Percentiles rank a stretch among this genome's conserved stretches.
Conservation (phyloP, 208 protist genomes). For the Leptomonas pyrrhocoris region DNA sequence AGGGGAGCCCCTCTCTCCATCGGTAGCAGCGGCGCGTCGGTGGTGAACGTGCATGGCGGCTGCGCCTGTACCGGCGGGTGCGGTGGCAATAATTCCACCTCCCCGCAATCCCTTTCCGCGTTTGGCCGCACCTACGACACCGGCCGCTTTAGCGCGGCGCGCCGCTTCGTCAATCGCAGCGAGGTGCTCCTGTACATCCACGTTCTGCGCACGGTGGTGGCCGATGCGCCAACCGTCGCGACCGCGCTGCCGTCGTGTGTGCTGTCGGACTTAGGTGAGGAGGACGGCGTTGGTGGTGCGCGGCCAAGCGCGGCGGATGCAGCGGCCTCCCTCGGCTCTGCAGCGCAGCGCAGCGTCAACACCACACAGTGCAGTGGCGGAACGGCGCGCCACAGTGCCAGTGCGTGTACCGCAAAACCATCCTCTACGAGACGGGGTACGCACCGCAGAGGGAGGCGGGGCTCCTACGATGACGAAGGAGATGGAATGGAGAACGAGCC, state of each 20-base stretch:
- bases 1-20: neutral
- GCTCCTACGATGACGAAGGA: neutral
- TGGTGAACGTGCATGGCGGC: slow-evolving; percentile 1
- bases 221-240: slow-evolving; percentile 7
- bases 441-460: neutral
- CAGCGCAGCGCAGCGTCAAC: neutral
- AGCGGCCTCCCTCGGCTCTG: neutral
- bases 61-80: neutral
- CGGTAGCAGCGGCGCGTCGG: neutral
- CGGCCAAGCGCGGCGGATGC: neutral
- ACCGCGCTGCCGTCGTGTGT: slow-evolving; percentile 21
- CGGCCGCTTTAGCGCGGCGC: slow-evolving; percentile 13
- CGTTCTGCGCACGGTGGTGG: slow-evolving; percentile 29
- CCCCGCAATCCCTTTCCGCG: neutral
- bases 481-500: neutral
- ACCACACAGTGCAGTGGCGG: neutral
- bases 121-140: neutral
- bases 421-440: neutral
- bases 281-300: slow-evolving; percentile 1
- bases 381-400: slow-evolving; percentile 1
- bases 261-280: slow-evolving; percentile 15
- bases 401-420: slow-evolving; percentile 7
- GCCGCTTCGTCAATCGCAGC: slow-evolving; percentile 22
- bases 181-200: slow-evolving; percentile 42
- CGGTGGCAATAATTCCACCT: neutral